These are phyloP conservation scores for Alternaria viburni DNA, from an alignment of 2,329 filamentous ascomycete species.

Conservation along the genomic window DNA sequence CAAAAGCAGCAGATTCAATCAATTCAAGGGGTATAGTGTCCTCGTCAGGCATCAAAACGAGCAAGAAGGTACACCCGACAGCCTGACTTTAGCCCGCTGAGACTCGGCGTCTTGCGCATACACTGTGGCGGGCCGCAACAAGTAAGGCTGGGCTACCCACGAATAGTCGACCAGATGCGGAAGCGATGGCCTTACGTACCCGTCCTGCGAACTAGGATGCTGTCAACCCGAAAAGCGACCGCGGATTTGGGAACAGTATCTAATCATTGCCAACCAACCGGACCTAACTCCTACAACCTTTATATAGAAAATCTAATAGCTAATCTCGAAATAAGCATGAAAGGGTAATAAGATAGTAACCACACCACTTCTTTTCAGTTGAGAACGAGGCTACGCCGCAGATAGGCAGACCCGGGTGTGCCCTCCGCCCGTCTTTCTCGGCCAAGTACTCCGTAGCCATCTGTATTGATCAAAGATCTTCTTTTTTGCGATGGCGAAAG, in stretches of 20 bases:
- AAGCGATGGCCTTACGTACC: not conserved
- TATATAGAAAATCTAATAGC: not conserved
- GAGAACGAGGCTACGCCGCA: not conserved
- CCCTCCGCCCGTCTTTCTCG: not conserved
- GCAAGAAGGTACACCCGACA: not conserved
- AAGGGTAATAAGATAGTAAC: not conserved
- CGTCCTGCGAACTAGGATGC: not conserved
- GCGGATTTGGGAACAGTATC: not conserved
- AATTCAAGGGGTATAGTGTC: not conserved
- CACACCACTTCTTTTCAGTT: not conserved
- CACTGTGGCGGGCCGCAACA: not conserved
- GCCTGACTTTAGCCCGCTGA: constrained; percentile 5
- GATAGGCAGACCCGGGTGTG: not conserved
- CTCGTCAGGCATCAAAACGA: not conserved
- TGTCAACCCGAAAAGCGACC: not conserved
- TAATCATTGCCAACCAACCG: constrained; percentile 4
- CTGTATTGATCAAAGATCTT: not conserved
- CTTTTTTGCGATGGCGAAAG: not conserved
- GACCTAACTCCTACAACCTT: constrained; percentile 3
- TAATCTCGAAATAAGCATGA: not conserved
- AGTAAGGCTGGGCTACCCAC: not conserved
- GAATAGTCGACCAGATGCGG: not conserved
- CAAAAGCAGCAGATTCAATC: not conserved
- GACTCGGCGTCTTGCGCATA: constrained; percentile 10
- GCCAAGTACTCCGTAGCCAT: not conserved